These are phyloP conservation scores for Jatropha curcas DNA, from an alignment of 345 rosid genomes.

Conservation along the genomic window DNA sequence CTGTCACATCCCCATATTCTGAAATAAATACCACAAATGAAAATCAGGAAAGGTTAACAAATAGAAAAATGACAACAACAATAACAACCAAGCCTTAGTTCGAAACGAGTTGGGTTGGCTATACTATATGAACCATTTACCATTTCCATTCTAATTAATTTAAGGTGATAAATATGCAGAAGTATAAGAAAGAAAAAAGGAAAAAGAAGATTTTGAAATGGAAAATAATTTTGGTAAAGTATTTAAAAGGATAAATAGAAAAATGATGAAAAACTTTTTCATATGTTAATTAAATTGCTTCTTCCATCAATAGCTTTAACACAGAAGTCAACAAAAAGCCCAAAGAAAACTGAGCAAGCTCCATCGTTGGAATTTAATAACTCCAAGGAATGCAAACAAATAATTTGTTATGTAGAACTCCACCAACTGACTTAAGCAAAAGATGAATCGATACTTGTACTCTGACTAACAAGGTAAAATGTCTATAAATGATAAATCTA, in stretches of 20 bases:
- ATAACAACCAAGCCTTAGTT: no score
- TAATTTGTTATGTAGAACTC: neutral
- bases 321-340: neutral
- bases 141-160: no score
- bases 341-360: neutral
- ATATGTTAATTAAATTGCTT: neutral
- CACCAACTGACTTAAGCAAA: neutral
- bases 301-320: neutral
- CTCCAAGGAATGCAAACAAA: neutral
- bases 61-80: conserved; percentile 14
- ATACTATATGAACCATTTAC: no score
- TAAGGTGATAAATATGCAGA: no score
- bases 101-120: no score
- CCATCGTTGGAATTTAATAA: neutral
- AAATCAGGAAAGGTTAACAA: neutral
- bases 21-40: conserved; percentile 31
- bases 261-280: no score
- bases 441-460: neutral
- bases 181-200: neutral
- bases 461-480: neutral
- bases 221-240: no score
- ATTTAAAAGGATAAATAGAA: no score
- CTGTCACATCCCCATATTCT: conserved; percentile 96
- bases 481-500: neutral
- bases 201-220: no score